Base-by-base conservation (phyloP, 2,329 filamentous ascomycete species). In the Lachnellula arida region DNA sequence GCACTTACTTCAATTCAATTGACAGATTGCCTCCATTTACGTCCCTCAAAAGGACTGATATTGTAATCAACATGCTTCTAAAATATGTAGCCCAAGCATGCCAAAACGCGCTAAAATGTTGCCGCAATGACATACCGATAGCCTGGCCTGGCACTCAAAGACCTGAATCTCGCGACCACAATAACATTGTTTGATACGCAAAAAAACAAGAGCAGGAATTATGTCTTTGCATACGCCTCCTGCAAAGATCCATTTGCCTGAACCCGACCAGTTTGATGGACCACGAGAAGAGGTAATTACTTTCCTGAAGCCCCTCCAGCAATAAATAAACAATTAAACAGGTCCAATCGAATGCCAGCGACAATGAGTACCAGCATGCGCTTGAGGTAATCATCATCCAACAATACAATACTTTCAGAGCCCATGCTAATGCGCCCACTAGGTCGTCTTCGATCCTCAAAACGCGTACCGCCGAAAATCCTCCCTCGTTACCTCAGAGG, bases 391-490 rank as follows among this genome's bases (percentile, higher is more conserved):
- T 34, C 46, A 9, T 32, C 28, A 19, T 44, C 14, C n/a, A 28
- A 7, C 17, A 47, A 23, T 2, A 11, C 5, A 42, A 42, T 28
- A 17, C n/a, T 17, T 11, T 50, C 39, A 22, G 17, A 46, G 37
- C 32, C 28, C 37, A 53, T 37, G 46, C 58, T 49, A 52, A 48
- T 12, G 19, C 22, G 34, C 17, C 22, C 35, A 35, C 15, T 25
- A 74, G 81, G 83, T 87, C 49, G 77, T 82, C 22, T 87, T 88
- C 65, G 84, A 87, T 59, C 72, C 80, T 1, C 71, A 77, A 40
- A 85, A 81, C 61, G 76, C 78, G 0, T 84, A 86, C 64, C 80
- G 85, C 22, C 79, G 85, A 56, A 88, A 87, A 72, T 86, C 82
- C 65, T 87, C 84, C 12, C 75, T 88, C 49, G 80, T 86, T 12